These are phyloP conservation scores for Boletus tomentosulus DNA, from an alignment of 768 basidiomycete species.

Conservation along the genomic window DNA sequence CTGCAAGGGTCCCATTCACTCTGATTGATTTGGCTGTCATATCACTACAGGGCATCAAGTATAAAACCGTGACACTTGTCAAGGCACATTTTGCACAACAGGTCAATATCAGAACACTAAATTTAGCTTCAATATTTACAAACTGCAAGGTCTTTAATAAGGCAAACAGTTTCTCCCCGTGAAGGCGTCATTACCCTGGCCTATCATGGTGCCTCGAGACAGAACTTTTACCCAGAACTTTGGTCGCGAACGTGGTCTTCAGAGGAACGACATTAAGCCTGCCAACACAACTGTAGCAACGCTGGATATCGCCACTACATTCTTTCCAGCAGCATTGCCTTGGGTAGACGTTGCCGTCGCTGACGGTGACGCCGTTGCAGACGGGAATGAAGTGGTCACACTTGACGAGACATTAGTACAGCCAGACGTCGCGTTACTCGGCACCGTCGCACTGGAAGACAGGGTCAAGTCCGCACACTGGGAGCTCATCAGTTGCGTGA, in stretches of 20 bases:
- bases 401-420: slow-evolving; percentile 34
- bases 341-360: background rate
- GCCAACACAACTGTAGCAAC: slow-evolving; percentile 9
- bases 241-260: background rate
- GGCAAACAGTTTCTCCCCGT: no score
- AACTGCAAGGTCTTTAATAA: background rate
- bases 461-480: slow-evolving; percentile 64
- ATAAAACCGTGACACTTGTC: background rate
- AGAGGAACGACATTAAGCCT: slow-evolving; percentile 10
- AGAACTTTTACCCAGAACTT: background rate
- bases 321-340: slow-evolving; percentile 13
- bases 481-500: background rate
- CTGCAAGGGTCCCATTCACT: background rate
- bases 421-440: slow-evolving; percentile 34
- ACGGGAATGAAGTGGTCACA: slow-evolving; percentile 9
- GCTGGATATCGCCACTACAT: slow-evolving; percentile 4
- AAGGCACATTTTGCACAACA: background rate
- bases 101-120: background rate
- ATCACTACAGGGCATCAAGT: no score
- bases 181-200: no score
- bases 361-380: slow-evolving; percentile 7
- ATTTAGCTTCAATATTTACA: background rate
- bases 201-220: background rate
- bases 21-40: no score
- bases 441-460: slow-evolving; percentile 45